These are phyloP conservation scores for Syzygium jambos DNA, from an alignment of 345 rosid species.

Conservation along the genomic window DNA sequence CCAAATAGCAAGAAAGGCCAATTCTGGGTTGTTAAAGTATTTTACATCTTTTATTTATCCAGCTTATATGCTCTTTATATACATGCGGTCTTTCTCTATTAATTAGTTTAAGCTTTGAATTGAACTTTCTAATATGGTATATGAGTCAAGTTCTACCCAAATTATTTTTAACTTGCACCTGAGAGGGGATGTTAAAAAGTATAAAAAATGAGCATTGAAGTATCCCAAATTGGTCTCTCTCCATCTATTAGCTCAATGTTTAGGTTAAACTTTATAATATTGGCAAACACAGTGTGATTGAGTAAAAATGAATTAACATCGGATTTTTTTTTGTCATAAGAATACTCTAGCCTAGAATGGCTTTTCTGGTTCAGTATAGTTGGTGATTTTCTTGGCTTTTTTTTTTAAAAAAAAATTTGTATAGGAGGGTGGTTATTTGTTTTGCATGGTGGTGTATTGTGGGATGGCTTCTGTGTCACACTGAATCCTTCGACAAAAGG, in stretches of 20 bases:
- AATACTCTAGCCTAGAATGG: neutral
- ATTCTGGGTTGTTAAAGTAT: neutral
- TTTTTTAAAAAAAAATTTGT: accelerated
- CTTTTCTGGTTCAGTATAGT: neutral
- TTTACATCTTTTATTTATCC: accelerated
- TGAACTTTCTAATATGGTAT: too few relatives aligned
- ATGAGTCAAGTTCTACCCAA: neutral
- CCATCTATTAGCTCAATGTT: neutral
- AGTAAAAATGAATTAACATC: neutral
- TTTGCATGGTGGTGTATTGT: neutral
- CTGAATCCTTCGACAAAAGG: neutral
- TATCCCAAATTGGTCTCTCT: neutral
- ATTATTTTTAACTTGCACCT: neutral
- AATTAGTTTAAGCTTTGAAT: too few relatives aligned
- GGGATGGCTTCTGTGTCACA: neutral
- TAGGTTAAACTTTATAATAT: neutral
- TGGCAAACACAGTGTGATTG: neutral
- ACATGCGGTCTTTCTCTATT: neutral
- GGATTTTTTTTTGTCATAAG: neutral
- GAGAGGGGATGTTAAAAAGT: accelerated
- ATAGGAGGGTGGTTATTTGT: neutral
- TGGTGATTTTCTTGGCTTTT: neutral
- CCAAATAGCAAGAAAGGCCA: neutral
- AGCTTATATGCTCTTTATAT: accelerated
- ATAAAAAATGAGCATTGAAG: accelerated